These are phyloP conservation scores for Physcomitrellopsis africana DNA, from an alignment of 225 moss, liverwort and hornwort species.

Conservation along the genomic window DNA sequence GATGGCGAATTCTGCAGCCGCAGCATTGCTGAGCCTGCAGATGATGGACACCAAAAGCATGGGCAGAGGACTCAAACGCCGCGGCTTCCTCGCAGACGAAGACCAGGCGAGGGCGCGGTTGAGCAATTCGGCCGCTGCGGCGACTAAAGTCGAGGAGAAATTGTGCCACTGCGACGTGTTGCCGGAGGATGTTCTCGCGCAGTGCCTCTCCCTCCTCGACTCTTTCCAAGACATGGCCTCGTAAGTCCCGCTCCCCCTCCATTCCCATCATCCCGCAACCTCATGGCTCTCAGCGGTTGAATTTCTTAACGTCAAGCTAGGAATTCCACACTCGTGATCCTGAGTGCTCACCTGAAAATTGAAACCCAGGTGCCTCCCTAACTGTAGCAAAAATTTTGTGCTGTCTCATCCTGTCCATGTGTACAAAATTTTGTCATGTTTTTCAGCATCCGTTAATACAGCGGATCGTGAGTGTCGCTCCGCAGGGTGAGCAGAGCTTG, in stretches of 20 bases:
- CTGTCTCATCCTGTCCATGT: background rate
- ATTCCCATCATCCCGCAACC: background rate
- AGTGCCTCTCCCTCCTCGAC: constrained; percentile 74
- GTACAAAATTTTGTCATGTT: background rate
- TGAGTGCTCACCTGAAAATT: background rate
- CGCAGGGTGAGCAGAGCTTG: constrained; percentile 82
- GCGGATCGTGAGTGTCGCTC: background rate
- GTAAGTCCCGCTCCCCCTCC: constrained; percentile 37
- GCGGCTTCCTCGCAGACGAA: constrained; percentile 32
- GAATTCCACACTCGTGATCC: background rate
- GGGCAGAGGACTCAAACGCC: constrained; percentile 50
- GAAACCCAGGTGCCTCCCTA: background rate
- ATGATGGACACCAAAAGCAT: constrained; percentile 38
- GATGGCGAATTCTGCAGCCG: constrained; percentile 66
- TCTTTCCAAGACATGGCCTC: constrained; percentile 89
- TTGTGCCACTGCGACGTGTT: constrained; percentile 60
- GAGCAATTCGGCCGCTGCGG: background rate
- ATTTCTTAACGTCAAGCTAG: background rate
- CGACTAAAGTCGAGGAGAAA: constrained; percentile 23
- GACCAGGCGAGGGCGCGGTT: constrained; percentile 33
- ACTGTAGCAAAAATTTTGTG: no score
- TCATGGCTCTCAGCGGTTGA: background rate
- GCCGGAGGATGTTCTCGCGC: constrained; percentile 75
- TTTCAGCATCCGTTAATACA: background rate
- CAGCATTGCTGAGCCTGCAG: constrained; percentile 64